A percentile compares a stretch with the other conserved stretches of the same genome.
Conservation (phyloP, 2,329 filamentous ascomycete genomes). For the Diatrype stigma region DNA sequence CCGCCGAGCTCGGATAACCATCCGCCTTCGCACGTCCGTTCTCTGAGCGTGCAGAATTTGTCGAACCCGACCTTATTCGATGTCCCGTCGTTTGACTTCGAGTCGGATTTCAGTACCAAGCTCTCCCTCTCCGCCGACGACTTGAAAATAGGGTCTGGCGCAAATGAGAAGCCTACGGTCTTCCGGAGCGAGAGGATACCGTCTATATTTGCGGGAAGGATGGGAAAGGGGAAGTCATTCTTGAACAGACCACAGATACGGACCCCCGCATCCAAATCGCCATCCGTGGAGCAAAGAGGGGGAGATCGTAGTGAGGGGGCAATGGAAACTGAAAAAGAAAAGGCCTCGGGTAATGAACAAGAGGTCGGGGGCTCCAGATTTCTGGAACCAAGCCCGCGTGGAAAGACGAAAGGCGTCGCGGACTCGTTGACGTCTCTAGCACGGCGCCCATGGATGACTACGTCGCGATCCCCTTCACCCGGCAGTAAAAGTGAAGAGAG, state of each 20-base stretch:
- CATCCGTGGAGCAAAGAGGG: constrained; percentile 29
- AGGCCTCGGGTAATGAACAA: neutral
- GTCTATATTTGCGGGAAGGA: constrained; percentile 22
- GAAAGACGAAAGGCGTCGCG: constrained; percentile 36
- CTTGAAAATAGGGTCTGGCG: constrained; percentile 12
- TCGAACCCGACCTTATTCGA: constrained; percentile 43
- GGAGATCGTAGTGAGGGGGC: constrained; percentile 18
- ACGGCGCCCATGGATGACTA: constrained; percentile 47
- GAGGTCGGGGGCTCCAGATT: constrained; percentile 14
- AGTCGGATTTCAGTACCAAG: constrained; percentile 44
- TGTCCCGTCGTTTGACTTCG: constrained; percentile 49
- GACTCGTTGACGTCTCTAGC: constrained; percentile 48
- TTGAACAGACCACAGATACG: constrained; percentile 49
- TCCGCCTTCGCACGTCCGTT: constrained; percentile 10
- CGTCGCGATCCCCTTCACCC: constrained; percentile 47
- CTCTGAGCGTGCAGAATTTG: constrained; percentile 29
- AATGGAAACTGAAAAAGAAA: constrained; percentile 7
- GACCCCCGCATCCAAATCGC: constrained; percentile 44
- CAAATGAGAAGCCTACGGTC: constrained; percentile 24
- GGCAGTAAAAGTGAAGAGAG: constrained; percentile 23
- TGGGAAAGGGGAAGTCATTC: constrained; percentile 41
- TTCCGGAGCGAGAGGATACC: constrained; percentile 16
- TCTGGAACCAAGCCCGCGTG: constrained; percentile 24
- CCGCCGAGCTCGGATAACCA: neutral
- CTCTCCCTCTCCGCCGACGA: constrained; percentile 34